A percentile compares a stretch with the other conserved stretches of the same genome.
Conservation (phyloP, 352 stramenopile genomes). For the Phytophthora podocarpi region DNA sequence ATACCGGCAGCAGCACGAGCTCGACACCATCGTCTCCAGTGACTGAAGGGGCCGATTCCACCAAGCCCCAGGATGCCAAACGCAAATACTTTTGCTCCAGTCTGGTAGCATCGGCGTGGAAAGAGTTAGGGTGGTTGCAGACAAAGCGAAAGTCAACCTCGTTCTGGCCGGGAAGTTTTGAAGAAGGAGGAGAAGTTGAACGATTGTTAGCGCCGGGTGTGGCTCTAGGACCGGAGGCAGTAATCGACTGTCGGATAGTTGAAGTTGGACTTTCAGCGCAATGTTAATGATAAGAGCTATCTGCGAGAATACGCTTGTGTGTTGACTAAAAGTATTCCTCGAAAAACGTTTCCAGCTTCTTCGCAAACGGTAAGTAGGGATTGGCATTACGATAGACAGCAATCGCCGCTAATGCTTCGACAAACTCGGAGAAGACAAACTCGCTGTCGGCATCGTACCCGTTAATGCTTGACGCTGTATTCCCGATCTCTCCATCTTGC, state of each 20-base stretch:
- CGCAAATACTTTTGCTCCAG: constrained; percentile 90
- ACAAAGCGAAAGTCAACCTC: constrained; percentile 72
- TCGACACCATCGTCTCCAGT: constrained; percentile 24
- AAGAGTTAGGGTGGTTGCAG: constrained; percentile 78
- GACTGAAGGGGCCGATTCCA: constrained; percentile 1
- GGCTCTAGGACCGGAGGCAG: constrained; percentile 55
- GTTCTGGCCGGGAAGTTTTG: constrained; percentile 87
- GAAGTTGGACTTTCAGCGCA: constrained; percentile 73
- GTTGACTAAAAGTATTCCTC: constrained; percentile 68
- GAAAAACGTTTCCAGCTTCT: constrained; percentile 81
- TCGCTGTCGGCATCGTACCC: constrained; percentile 69
- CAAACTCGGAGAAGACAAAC: constrained; percentile 83
- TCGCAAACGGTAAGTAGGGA: constrained; percentile 73
- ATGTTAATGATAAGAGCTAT: constrained; percentile 20
- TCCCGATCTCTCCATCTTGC: constrained; percentile 68
- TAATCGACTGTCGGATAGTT: constrained; percentile 83
- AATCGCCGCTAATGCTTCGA: constrained; percentile 74
- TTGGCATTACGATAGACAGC: constrained; percentile 81
- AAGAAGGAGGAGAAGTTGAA: constrained; percentile 80
- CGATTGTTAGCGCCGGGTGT: constrained; percentile 51
- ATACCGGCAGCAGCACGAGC: constrained; percentile 24
- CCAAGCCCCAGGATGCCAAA: constrained; percentile 32
- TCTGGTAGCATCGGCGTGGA: constrained; percentile 76
- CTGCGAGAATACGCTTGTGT: background rate
- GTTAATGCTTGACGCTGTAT: constrained; percentile 39